These are phyloP conservation scores for Cyclostephanos invisitatus DNA, from an alignment of 108 stramenopile genomes.

Conservation along the genomic window DNA sequence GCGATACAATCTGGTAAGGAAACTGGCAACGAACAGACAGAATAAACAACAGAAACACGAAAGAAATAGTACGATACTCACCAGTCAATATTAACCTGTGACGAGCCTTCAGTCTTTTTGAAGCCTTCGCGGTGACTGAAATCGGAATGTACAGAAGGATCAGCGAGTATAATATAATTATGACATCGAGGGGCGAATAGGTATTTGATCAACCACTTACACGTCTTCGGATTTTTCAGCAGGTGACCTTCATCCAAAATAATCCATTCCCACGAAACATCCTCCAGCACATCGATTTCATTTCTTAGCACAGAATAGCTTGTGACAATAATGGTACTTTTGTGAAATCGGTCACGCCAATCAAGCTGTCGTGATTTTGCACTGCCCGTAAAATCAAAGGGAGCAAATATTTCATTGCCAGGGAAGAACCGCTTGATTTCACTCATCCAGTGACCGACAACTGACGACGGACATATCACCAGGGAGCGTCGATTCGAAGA, in stretches of 20 bases:
- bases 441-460: slow-evolving; percentile 83
- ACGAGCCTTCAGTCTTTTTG: slow-evolving; percentile 61
- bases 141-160: neutral
- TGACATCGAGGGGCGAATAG: neutral
- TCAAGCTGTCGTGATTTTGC: slow-evolving; percentile 31
- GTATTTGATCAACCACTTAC: slow-evolving; percentile 20
- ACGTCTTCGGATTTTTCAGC: slow-evolving; percentile 89
- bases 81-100: slow-evolving; percentile 89
- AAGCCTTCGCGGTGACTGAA: slow-evolving; percentile 76
- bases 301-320: slow-evolving; percentile 76
- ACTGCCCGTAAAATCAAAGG: slow-evolving; percentile 52
- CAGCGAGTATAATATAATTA: neutral
- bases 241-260: slow-evolving; percentile 96
- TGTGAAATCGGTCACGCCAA: slow-evolving; percentile 23
- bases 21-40: too few species aligned
- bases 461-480: slow-evolving; percentile 83
- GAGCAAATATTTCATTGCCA: slow-evolving; percentile 43
- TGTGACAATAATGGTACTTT: slow-evolving; percentile 84
- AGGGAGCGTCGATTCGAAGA: slow-evolving; percentile 39
- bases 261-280: slow-evolving; percentile 70
- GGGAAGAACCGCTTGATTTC: slow-evolving; percentile 79
- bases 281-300: slow-evolving; percentile 64
- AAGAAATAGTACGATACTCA: slow-evolving; percentile 51
- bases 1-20: slow-evolving; percentile 41
- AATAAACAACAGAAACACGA: slow-evolving; percentile 62